Percentiles rank a stretch among this genome's conserved stretches.
These are phyloP conservation scores for Megacollybia marginata DNA, from an alignment of 768 basidiomycete species.

Conservation along the genomic window DNA sequence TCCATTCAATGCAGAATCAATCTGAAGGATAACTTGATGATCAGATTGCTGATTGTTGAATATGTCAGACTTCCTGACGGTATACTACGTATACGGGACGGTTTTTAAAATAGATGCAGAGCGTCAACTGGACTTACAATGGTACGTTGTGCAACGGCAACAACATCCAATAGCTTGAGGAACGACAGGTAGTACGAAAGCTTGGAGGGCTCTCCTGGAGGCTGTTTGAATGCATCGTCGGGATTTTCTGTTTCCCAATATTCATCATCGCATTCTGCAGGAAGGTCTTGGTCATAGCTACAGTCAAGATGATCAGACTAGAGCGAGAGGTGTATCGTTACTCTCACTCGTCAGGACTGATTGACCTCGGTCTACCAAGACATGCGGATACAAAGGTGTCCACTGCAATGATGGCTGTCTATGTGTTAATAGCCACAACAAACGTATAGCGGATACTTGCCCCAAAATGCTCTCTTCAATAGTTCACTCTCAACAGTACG, in stretches of 20 bases:
- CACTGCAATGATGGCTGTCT: neutral
- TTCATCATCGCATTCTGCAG: conserved; percentile 20
- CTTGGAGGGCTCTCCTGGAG: conserved; percentile 45
- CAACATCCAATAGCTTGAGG: conserved; percentile 55
- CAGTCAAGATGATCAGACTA: neutral
- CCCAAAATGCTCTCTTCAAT: too few relatives aligned
- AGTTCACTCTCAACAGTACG: too few relatives aligned
- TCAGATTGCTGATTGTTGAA: conserved; percentile 39
- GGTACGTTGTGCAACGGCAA: conserved; percentile 54
- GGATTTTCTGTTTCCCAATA: conserved; percentile 42
- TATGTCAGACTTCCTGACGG: neutral
- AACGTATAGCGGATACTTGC: too few relatives aligned
- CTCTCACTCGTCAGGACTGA: conserved; percentile 67
- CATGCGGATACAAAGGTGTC: conserved; percentile 36
- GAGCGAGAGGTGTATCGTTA: conserved; percentile 13
- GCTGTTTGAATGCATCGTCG: conserved; percentile 52
- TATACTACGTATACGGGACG: conserved; percentile 24
- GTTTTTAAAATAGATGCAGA: conserved; percentile 23
- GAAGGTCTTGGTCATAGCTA: conserved; percentile 61
- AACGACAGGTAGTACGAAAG: conserved; percentile 45
- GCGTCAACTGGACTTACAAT: conserved; percentile 30
- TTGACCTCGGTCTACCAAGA: conserved; percentile 58
- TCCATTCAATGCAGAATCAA: conserved; percentile 53
- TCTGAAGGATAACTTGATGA: conserved; percentile 46
- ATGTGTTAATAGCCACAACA: too few relatives aligned